Percentiles rank a stretch among this genome's conserved stretches.
phyloP scores from a whole-genome alignment of 768 basidiomycete genomes.

The Vararia minispora region DNA sequence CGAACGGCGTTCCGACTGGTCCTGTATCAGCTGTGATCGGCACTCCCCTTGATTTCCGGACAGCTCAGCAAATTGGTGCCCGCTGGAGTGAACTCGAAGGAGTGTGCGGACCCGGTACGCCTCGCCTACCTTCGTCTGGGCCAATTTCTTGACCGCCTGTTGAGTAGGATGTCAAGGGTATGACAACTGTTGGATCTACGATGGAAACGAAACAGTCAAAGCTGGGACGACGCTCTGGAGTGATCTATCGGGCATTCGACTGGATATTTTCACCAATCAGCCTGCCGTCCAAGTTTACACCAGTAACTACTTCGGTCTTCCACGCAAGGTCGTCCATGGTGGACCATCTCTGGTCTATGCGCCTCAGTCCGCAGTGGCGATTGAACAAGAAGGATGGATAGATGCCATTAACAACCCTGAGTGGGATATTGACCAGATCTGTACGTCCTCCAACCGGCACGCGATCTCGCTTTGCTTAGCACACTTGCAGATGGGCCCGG shows the following conservation, averaged over 20 bases:
- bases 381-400: conserved; percentile 33
- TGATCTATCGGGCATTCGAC: conserved; percentile 33
- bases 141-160: not conserved
- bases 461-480: not conserved
- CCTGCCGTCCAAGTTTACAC: conserved; percentile 36
- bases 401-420: conserved; percentile 40
- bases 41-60: conserved; percentile 32
- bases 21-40: conserved; percentile 23
- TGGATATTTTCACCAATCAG: conserved; percentile 35
- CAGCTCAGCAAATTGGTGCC: conserved; percentile 27
- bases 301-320: conserved; percentile 30
- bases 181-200: conserved; percentile 37
- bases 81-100: conserved; percentile 23
- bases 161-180: conserved; percentile 31
- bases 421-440: conserved; percentile 33
- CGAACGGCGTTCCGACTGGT: conserved; percentile 31
- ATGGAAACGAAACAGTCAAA: conserved; percentile 19
- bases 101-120: conserved; percentile 30
- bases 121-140: not conserved
- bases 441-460: not conserved
- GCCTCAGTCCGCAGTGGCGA: conserved; percentile 31
- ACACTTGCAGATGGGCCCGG: conserved; percentile 18
- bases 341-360: conserved; percentile 24
- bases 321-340: conserved; percentile 32
- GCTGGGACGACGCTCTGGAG: conserved; percentile 33